Conservation (phyloP, 306 rosid genomes). For the Begonia loranthoides region DNA sequence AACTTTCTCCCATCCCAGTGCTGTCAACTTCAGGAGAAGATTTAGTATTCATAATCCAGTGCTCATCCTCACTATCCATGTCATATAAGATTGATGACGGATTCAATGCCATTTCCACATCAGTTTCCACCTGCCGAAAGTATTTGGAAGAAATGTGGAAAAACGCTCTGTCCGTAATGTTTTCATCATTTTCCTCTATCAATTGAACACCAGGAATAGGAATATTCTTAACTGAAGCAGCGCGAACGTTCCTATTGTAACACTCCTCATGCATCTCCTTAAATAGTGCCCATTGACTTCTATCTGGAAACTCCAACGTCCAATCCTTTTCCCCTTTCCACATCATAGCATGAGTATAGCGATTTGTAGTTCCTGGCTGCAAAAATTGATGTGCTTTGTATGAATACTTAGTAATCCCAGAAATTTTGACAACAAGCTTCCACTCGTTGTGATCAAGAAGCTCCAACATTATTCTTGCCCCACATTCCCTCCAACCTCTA, state of each 20-base stretch:
- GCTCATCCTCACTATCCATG: conserved; percentile 96
- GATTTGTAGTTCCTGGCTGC: conserved; percentile 96
- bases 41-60: conserved; percentile 36
- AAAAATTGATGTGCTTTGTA: conserved; percentile 92
- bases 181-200: conserved; percentile 61
- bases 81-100: conserved; percentile 64
- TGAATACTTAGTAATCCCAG: conserved; percentile 60
- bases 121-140: conserved; percentile 62
- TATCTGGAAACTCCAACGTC: conserved; percentile 80
- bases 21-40: conserved; percentile 29
- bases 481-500: conserved; percentile 89
- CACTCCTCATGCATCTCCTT: conserved; percentile 98
- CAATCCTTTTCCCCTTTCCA: conserved; percentile 99
- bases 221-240: conserved; percentile 78
- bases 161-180: conserved; percentile 37
- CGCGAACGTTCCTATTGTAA: conserved; percentile 72
- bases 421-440: conserved; percentile 76
- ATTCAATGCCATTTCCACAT: conserved; percentile 84
- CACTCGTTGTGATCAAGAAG: conserved; percentile 77
- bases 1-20: conserved; percentile 22
- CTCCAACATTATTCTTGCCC: conserved; percentile 58
- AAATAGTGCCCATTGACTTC: conserved; percentile 90
- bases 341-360: conserved; percentile 94
- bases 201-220: conserved; percentile 88
- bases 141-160: conserved; percentile 54